Conservation (phyloP, 2,329 filamentous ascomycete genomes). For the Blumeriella jaapii region DNA sequence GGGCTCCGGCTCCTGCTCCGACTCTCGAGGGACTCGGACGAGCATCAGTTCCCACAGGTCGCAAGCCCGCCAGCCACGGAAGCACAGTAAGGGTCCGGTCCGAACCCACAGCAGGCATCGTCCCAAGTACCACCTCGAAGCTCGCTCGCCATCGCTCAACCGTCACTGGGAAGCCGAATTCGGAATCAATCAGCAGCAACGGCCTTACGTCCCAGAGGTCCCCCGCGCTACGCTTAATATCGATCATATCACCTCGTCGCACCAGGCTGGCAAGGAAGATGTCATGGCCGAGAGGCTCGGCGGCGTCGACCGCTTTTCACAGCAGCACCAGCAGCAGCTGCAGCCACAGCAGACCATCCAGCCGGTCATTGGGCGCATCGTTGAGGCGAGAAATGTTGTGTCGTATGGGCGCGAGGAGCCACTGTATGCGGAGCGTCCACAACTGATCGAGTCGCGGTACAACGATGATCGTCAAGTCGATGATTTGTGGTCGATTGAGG, state of each 20-base stretch:
- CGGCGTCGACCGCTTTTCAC: conserved; percentile 7
- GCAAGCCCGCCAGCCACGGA: conserved; percentile 3
- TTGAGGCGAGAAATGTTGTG: conserved; percentile 8
- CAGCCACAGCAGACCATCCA: conserved; percentile 7
- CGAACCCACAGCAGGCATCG: conserved; percentile 16
- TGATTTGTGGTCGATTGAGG: conserved; percentile 7
- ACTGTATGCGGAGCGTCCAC: conserved; percentile 9
- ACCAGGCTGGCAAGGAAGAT: conserved; percentile 21
- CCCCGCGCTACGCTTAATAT: conserved; percentile 9
- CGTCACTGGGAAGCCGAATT: too few species aligned
- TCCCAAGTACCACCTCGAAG: conserved; percentile 9
- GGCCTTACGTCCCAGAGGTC: conserved; percentile 16
- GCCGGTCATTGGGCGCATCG: conserved; percentile 7
- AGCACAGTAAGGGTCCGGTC: conserved; percentile 7
- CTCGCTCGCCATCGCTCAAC: conserved; percentile 14
- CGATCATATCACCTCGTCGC: conserved; percentile 18
- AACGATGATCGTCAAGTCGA: conserved; percentile 12
- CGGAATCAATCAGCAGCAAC: conserved; percentile 5
- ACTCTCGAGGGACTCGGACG: neutral
- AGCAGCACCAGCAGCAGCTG: conserved; percentile 5
- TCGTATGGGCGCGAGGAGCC: conserved; percentile 8
- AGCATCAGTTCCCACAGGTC: conserved; percentile 6
- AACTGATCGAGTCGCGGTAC: conserved; percentile 7
- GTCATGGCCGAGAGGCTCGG: conserved; percentile 18
- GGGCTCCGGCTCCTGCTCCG: neutral